Evolutionary conservation across 805 yeast genomes (phyloP).

Genomic region (Metschnikowia henanensis): DNA sequence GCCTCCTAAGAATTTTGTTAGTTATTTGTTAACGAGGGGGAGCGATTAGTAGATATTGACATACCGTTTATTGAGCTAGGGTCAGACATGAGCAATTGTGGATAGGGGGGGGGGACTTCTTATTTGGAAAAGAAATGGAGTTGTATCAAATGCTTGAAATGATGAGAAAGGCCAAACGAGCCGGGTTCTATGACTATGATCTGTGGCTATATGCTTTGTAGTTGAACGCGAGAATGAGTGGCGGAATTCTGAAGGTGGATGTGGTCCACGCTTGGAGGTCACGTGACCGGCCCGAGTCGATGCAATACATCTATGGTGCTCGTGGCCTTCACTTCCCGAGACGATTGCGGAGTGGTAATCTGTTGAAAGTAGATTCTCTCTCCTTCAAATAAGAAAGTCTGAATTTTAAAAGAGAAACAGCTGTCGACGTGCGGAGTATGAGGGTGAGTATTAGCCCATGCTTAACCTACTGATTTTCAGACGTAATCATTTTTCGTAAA

Average conservation of each 20-base stretch:
- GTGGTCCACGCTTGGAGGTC: background rate
- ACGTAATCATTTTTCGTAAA: too few relatives aligned
- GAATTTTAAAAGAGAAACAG: too few relatives aligned
- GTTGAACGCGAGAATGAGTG: background rate
- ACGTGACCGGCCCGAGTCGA: background rate
- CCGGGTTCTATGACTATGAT: background rate
- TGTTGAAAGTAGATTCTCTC: too few relatives aligned
- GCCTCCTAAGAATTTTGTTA: slow-evolving; percentile 63
- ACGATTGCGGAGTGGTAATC: too few relatives aligned
- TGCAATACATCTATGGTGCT: too few relatives aligned
- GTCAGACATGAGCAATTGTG: slow-evolving; percentile 59
- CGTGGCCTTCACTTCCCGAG: too few relatives aligned
- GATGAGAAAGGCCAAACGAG: background rate
- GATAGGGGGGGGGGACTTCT: too few relatives aligned
- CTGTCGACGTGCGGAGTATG: too few relatives aligned
- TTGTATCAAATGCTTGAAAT: background rate
- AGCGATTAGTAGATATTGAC: slow-evolving; percentile 19
- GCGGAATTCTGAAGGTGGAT: slow-evolving; percentile 3
- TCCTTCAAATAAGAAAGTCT: too few relatives aligned
- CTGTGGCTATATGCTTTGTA: background rate
- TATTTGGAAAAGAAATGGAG: too few relatives aligned
- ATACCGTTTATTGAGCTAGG: slow-evolving; percentile 75
- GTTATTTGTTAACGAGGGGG: slow-evolving; percentile 1
- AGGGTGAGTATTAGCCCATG: too few relatives aligned
- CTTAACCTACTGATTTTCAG: too few relatives aligned